Evolutionary conservation across 176 grass and related monocot species (phyloP), one percentile per base, ranked within the genome.

Genomic region (Guadua angustifolia): DNA sequence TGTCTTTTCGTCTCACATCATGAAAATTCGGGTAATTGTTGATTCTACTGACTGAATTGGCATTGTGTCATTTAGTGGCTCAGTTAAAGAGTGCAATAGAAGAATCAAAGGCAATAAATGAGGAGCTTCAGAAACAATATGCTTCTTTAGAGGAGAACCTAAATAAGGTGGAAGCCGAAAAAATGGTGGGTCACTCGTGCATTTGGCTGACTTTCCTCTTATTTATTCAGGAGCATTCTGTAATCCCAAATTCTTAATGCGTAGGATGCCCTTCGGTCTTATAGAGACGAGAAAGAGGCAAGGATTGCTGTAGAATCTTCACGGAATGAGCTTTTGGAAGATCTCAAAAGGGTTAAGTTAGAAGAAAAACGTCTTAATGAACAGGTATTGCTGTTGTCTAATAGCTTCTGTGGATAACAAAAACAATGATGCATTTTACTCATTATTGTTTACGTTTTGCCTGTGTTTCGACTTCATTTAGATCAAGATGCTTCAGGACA

Each of bases 401-500:
- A 22, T 4, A 17, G 64, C 25, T 78, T 61, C 5, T 66, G 22
- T 69, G 12, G 32, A 60, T 9, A 36, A 55, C 40, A 22, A 71
- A 44, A 71, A 44, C 33, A 19, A 8, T 13, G 36, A 10, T 47
- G 17, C 11, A 13, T 44, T 32, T 69, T 49, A 59, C 32, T 59
- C 22, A 14, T 39, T 38, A n/a, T 47, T 43, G 1, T 51, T 81
- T 18, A 57, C 19, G 45, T 17, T 79, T 46, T 25, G 14, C 46
- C 12, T 65, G 17, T 11, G 80, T 45, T 19, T 82, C 33, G 5
- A 2, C 36, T 21, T 78, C 35, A 45, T 68, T 50, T 77, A 99
- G 97, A 82, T 95, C 75, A 92, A 90, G 71, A 95, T 89, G 88
- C 85, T 95, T 51, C 91, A 99, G 71, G 89, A 92, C 47, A 99